Evolutionary conservation across 2,329 filamentous ascomycete species (phyloP).

Genomic region (Stachybotrys chartarum): DNA sequence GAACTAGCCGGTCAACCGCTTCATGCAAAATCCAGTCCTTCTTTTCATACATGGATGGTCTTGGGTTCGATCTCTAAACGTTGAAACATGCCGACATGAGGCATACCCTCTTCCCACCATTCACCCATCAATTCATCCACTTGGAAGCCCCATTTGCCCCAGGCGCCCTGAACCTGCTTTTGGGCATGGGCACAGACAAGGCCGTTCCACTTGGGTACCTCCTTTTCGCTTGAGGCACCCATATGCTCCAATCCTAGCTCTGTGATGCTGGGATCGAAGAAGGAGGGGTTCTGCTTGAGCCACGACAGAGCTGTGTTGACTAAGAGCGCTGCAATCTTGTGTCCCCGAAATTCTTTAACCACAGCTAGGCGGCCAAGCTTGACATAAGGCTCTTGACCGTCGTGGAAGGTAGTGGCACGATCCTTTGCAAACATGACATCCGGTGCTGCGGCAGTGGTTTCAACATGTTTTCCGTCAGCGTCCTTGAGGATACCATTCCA

Average conservation of each 20-base stretch:
- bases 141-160: constrained; percentile 65
- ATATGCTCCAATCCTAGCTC: constrained; percentile 36
- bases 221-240: constrained; percentile 26
- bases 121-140: constrained; percentile 65
- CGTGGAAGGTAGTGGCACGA: constrained; percentile 43
- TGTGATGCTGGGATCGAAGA: constrained; percentile 43
- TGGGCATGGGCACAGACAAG: constrained; percentile 78
- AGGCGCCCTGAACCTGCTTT: constrained; percentile 54
- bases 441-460: constrained; percentile 1
- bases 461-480: constrained; percentile 5
- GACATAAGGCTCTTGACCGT: constrained; percentile 67
- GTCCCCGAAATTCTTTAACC: constrained; percentile 54
- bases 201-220: constrained; percentile 61
- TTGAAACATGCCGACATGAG: constrained; percentile 76
- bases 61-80: constrained; percentile 31
- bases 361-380: constrained; percentile 78
- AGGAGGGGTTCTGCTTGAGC: constrained; percentile 52
- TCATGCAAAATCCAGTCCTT: not conserved
- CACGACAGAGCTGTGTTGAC: constrained; percentile 63
- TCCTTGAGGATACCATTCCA: constrained; percentile 32
- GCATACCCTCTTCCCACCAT: constrained; percentile 81
- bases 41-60: constrained; percentile 14
- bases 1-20: too few species aligned
- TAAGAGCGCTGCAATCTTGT: constrained; percentile 57
- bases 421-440: constrained; percentile 23